Evolutionary conservation across 352 stramenopile genomes (phyloP).

Genomic region (Hyaloperonospora arabidopsidis): DNA sequence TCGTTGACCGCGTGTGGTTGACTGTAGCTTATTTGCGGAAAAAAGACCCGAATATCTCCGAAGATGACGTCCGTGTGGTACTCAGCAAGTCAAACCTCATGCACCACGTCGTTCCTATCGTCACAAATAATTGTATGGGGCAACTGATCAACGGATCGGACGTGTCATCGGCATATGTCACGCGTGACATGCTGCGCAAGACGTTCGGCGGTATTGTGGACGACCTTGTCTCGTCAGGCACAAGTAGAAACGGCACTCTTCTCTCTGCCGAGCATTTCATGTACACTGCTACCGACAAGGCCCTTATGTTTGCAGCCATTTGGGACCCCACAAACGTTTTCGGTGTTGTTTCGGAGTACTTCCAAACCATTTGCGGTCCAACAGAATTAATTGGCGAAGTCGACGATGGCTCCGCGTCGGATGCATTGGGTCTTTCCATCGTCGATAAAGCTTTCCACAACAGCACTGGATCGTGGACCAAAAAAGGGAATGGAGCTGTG

Average conservation of each 20-base stretch:
- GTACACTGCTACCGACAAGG: conserved; percentile 29
- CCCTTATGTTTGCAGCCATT: conserved; percentile 27
- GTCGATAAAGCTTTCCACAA: conserved; percentile 16
- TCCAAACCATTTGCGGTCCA: conserved; percentile 45
- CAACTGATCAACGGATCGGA: conserved; percentile 17
- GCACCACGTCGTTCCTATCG: conserved; percentile 35
- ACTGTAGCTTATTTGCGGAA: conserved; percentile 33
- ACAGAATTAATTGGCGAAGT: conserved; percentile 41
- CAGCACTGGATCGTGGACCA: conserved; percentile 21
- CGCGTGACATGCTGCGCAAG: conserved; percentile 37
- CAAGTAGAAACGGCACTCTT: conserved; percentile 21
- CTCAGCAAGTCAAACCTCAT: conserved; percentile 37
- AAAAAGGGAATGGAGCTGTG: conserved; percentile 16
- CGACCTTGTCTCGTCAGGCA: conserved; percentile 31
- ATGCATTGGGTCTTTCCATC: conserved; percentile 31
- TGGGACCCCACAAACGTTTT: conserved; percentile 41
- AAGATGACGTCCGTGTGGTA: conserved; percentile 30
- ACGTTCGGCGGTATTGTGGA: conserved; percentile 39
- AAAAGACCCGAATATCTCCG: conserved; percentile 4
- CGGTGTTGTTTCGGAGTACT: conserved; percentile 34
- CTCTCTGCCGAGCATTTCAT: conserved; percentile 29
- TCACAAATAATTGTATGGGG: conserved; percentile 30
- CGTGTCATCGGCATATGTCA: conserved; percentile 15
- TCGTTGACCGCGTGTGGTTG: conserved; percentile 30
- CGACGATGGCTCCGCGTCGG: conserved; percentile 28